phyloP scores from a whole-genome alignment of 202 grass and related monocot genomes.

The Thinopyrum obtusiflorum region DNA sequence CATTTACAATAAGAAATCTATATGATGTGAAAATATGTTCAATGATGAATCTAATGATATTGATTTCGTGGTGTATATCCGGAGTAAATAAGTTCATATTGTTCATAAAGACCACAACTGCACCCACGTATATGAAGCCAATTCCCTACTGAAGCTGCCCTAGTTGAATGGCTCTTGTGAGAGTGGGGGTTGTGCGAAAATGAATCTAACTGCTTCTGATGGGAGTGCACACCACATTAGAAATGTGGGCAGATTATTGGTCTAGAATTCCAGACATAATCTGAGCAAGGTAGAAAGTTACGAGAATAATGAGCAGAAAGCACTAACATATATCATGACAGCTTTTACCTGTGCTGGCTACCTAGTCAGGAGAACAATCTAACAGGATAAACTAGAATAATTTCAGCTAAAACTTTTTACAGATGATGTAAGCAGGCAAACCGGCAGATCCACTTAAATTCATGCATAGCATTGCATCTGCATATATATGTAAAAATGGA shows the following conservation, averaged over 20 bases:
- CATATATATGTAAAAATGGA: background rate
- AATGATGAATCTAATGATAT: too few relatives aligned
- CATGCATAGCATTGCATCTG: background rate
- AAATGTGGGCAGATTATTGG: background rate
- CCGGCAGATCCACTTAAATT: background rate
- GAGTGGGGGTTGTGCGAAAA: background rate
- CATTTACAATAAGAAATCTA: too few relatives aligned
- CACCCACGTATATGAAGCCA: background rate
- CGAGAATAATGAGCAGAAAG: background rate
- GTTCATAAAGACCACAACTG: background rate
- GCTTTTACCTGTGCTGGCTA: background rate
- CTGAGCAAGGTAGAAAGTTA: conserved; percentile 1
- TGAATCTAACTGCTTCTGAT: background rate
- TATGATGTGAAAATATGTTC: too few relatives aligned
- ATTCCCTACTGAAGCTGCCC: background rate
- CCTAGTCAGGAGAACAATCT: conserved; percentile 17
- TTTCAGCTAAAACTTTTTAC: background rate
- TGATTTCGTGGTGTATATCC: too few relatives aligned
- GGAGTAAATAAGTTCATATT: too few relatives aligned
- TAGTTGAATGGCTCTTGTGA: background rate
- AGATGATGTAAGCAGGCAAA: background rate
- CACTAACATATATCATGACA: background rate
- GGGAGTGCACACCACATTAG: background rate
- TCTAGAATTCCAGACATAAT: conserved; percentile 8
- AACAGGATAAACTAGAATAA: background rate